Evolutionary conservation across 768 basidiomycete genomes (phyloP).

Genomic region (Rubroboletus satanas): DNA sequence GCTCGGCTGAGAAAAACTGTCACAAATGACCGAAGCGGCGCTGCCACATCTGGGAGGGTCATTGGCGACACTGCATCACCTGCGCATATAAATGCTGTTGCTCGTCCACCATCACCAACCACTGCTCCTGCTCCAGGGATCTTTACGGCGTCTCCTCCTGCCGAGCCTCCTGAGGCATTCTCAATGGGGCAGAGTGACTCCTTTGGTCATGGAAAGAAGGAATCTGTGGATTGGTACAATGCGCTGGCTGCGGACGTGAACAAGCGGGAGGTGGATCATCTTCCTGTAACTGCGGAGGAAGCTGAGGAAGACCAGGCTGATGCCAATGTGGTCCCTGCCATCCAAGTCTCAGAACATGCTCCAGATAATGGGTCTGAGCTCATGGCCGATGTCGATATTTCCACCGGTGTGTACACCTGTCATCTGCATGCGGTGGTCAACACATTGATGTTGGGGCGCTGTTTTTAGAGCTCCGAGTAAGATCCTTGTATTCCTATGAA

Average conservation of each 20-base stretch:
- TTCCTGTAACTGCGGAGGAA: constrained; percentile 58
- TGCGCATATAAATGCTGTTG: constrained; percentile 54
- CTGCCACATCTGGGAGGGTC: constrained; percentile 69
- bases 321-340: constrained; percentile 43
- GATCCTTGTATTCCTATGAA: constrained; percentile 81
- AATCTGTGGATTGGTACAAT: constrained; percentile 90
- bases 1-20: constrained; percentile 65
- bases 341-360: constrained; percentile 49
- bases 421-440: not conserved
- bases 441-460: not conserved
- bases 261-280: constrained; percentile 37
- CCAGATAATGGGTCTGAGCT: constrained; percentile 44
- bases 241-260: constrained; percentile 70
- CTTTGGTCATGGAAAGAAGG: constrained; percentile 47
- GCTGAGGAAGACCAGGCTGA: constrained; percentile 49
- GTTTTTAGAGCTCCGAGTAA: constrained; percentile 61
- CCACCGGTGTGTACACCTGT: constrained; percentile 42
- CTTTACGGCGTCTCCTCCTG: constrained; percentile 19
- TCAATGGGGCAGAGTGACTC: constrained; percentile 15
- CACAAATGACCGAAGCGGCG: constrained; percentile 80
- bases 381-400: constrained; percentile 71
- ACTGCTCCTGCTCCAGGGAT: not conserved
- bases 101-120: constrained; percentile 36
- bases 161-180: constrained; percentile 15
- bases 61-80: constrained; percentile 73